Evolutionary conservation across 139 green algal species (phyloP), one percentile per base, ranked within the genome.

Genomic region (Chlorella sp.): DNA sequence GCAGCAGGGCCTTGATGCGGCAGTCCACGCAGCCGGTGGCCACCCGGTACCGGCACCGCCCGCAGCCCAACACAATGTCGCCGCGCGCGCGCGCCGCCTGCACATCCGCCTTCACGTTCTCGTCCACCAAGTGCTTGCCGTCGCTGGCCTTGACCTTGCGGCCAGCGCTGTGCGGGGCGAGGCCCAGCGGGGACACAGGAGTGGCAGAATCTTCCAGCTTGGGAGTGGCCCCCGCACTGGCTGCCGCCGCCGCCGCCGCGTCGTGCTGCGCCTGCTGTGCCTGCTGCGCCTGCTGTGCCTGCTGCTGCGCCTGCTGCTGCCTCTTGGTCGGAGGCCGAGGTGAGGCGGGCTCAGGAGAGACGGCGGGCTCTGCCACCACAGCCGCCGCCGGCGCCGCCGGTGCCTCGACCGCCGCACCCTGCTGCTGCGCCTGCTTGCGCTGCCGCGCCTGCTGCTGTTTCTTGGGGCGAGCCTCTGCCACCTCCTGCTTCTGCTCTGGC

Each of bases 41-140:
- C 24, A 15, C 19, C 42, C 71, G 71, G 71, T 86, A 78, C 18
- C 87, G 78, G 79, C 87, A 90, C 37, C 87, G 39, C 26, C 77
- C 77, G 78, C 87, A 90, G 53, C 87, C 87, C 79, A 90, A 78
- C 37, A 81, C 16, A 18, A 88, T 69, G 4, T 57, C 84, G 39
- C 84, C 84, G 4, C 36, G 39, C 0, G 34, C 73, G 30, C 84
- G 84, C 40, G 32, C 64, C 26, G 73, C 39, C 15, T 81, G 30
- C 26, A 88, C 32, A 16, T 76, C 84, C 12, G 84, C 84, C 42
- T 88, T 88, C 34, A 30, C 39, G 0, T 39, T 68, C 30, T 88
- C 84, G 24, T 88, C 84, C 39, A 81, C 84, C 22, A 53, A 30
- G 39, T 81, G 30, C 84, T 76, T 81, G 79, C 79, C 79, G 39